phyloP scores from a whole-genome alignment of 768 basidiomycete genomes.

The Nevesoporus exiguus region DNA sequence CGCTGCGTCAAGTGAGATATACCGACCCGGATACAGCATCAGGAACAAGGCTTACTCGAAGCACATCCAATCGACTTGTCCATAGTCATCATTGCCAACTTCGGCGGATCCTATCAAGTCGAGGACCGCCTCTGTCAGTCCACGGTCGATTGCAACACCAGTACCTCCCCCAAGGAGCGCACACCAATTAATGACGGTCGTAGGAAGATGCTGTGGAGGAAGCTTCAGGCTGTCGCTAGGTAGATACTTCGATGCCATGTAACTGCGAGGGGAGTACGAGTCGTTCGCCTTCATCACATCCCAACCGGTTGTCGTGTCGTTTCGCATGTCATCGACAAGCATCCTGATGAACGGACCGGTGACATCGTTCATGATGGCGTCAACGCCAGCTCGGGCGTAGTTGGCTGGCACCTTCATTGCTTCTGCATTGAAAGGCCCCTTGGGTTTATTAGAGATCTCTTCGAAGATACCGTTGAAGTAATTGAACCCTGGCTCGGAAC shows the following conservation, averaged over 20 bases:
- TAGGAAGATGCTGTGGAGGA: slow-evolving; percentile 17
- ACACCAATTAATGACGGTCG: slow-evolving; percentile 29
- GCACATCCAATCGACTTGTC: too few relatives aligned
- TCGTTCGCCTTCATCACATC: slow-evolving; percentile 28
- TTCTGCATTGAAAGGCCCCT: neutral
- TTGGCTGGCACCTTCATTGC: too few relatives aligned
- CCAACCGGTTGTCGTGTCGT: neutral
- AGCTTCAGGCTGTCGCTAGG: slow-evolving; percentile 19
- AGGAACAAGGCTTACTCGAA: too few relatives aligned
- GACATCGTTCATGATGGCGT: too few relatives aligned
- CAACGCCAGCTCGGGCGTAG: too few relatives aligned
- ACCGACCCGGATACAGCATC: too few relatives aligned
- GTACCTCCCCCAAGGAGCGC: slow-evolving; percentile 31
- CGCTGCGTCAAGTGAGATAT: slow-evolving; percentile 5
- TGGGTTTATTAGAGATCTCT: slow-evolving; percentile 4
- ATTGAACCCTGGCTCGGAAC: slow-evolving; percentile 4
- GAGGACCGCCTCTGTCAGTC: too few relatives aligned
- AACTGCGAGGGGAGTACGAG: slow-evolving; percentile 28
- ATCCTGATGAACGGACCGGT: too few relatives aligned
- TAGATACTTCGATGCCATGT: slow-evolving; percentile 23
- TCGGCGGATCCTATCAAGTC: too few relatives aligned
- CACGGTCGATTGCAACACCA: neutral
- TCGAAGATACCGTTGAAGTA: slow-evolving; percentile 8
- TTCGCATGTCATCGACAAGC: too few relatives aligned
- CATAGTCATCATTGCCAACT: too few relatives aligned